Evolutionary conservation across 495 filamentous ascomycete genomes (phyloP), one percentile per base, ranked within the genome.

Genomic region (Recurvomyces mirabilis): DNA sequence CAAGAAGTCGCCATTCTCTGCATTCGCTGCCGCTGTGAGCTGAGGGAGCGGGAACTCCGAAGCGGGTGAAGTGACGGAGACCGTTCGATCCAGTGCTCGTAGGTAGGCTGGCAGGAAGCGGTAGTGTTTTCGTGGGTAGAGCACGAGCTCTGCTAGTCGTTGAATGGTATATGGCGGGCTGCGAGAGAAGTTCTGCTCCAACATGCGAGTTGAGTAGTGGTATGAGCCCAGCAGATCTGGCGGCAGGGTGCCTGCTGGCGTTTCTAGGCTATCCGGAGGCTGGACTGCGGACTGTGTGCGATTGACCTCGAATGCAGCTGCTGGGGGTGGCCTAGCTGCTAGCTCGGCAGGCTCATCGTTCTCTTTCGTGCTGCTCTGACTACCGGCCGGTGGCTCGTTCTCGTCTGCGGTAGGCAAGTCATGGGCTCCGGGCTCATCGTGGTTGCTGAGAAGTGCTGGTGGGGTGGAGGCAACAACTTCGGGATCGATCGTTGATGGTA

Each of bases 141-240:
- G 70, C 29, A 95, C 69, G n/a, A 98, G 82, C 69, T 98, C 91
- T 15, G 91, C 75, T 24, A 98, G 73, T 32, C 91, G 82, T 64
- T 98, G 91, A 39, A 94, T 71, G 0, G 91, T 96, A 58, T 96
- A 87, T 0, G 91, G 91, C 1, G 91, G 91, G 47, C 84, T 75
- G 0, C 68, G 64, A 21, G 71, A 28, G 64, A 98, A 98, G 48
- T 73, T 72, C 3, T 66, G 66, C 28, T 64, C 68, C 31, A 98
- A 68, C n/a, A 75, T 79, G 3, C 67, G 70, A 19, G 71, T 76
- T 37, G 91, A 84, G 21, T 76, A 77, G 34, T 63, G 55, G 41
- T 91, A 68, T 33, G 84, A 73, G 20, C 71, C 64, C 30, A 72
- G 62, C 30, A 86, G 70, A 34, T 76, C 75, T 3, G 72, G 68